Evolutionary conservation across 345 rosid genomes (phyloP).

Genomic region (Geranium rotundifolium): DNA sequence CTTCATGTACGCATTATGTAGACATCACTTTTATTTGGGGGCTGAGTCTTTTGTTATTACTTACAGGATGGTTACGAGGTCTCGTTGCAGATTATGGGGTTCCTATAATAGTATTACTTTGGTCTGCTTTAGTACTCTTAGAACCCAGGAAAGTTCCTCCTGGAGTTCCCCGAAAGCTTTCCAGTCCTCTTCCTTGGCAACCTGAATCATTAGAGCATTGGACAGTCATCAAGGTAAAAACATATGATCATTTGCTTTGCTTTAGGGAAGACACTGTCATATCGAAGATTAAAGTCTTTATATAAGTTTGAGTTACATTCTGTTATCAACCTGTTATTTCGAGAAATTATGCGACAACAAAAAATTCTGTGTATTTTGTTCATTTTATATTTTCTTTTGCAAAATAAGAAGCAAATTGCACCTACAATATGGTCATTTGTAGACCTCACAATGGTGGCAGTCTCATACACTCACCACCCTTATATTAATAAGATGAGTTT

Average conservation of each 20-base stretch:
- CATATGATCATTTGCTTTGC: conserved; percentile 2
- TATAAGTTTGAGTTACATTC: not conserved
- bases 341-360: not conserved
- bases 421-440: too few species aligned
- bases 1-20: not conserved
- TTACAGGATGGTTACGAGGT: conserved; percentile 28
- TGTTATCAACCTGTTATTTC: not conserved
- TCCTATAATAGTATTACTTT: conserved; percentile 18
- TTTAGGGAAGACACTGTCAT: not conserved
- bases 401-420: too few species aligned
- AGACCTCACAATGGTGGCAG: too few species aligned
- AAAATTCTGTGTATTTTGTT: too few species aligned
- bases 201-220: conserved; percentile 24
- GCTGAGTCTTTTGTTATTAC: not conserved
- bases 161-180: conserved; percentile 24
- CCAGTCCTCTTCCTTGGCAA: conserved; percentile 25
- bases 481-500: too few species aligned
- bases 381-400: too few species aligned
- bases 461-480: too few species aligned
- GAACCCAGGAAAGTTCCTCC: conserved; percentile 18
- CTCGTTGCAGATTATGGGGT: conserved; percentile 34
- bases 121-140: conserved; percentile 21
- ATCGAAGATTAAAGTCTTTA: not conserved
- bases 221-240: conserved; percentile 27
- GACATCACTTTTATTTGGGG: not conserved